These are phyloP conservation scores for Trichosporon asahii DNA, from an alignment of 1,284 basidiomycete species.

Conservation along the genomic window DNA sequence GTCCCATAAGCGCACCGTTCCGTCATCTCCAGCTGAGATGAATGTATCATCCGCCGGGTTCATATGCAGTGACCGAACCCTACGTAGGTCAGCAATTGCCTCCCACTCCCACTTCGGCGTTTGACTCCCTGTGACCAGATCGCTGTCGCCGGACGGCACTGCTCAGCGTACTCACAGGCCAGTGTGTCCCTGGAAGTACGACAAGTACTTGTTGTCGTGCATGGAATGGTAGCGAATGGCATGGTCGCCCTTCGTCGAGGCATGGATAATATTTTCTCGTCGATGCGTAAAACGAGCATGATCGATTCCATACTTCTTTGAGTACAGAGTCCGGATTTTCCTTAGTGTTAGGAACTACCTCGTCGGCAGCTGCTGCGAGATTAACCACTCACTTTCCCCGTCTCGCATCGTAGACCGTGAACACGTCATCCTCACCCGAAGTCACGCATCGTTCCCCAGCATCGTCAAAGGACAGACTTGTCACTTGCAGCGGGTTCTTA, in stretches of 20 bases:
- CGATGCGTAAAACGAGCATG: constrained; percentile 93
- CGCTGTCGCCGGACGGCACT: no score
- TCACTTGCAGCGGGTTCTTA: constrained; percentile 58
- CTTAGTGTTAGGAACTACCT: constrained; percentile 55
- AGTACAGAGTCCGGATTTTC: constrained; percentile 72
- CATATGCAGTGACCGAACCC: constrained; percentile 85
- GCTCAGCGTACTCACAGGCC: constrained; percentile 58
- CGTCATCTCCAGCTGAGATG: constrained; percentile 89
- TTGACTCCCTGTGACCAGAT: no score
- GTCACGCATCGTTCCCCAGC: constrained; percentile 80
- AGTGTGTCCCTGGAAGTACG: constrained; percentile 94
- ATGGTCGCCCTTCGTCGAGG: constrained; percentile 86
- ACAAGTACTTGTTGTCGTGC: constrained; percentile 92
- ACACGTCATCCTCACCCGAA: constrained; percentile 87
- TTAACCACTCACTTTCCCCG: constrained; percentile 92
- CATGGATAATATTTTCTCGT: constrained; percentile 76
- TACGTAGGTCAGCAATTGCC: constrained; percentile 22
- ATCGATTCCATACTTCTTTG: constrained; percentile 95
- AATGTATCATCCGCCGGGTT: constrained; percentile 93
- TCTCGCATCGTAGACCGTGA: constrained; percentile 82
- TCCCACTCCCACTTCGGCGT: no score
- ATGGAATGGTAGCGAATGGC: constrained; percentile 91
- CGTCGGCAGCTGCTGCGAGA: no score
- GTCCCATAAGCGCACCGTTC: constrained; percentile 96
- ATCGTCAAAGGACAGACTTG: constrained; percentile 86